Conservation (phyloP, 768 basidiomycete species). For the Boletus sp. region DNA sequence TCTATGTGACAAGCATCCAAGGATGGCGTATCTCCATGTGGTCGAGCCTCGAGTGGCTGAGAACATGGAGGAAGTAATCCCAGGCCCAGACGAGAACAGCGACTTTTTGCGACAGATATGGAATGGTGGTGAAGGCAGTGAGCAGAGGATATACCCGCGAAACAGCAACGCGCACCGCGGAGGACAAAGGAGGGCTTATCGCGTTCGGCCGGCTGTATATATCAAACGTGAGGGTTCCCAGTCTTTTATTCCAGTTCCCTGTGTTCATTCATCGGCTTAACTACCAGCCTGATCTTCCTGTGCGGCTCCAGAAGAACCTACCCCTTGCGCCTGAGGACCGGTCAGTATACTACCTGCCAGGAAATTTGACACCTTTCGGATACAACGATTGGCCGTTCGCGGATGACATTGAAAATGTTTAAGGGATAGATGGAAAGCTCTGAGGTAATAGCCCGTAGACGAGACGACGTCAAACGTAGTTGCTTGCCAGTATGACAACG, state of each 20-base stretch:
- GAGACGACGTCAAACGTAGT: not conserved
- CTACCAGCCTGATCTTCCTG: not conserved
- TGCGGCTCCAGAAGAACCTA: not conserved
- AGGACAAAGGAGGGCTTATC: slow-evolving; percentile 17
- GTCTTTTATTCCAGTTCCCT: not conserved
- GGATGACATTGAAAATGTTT: not conserved
- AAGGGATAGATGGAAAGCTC: not conserved
- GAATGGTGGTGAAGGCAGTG: slow-evolving; percentile 17
- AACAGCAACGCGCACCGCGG: slow-evolving; percentile 36
- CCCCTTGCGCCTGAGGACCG: not conserved
- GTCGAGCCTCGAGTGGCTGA: slow-evolving; percentile 39
- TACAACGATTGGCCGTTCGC: not conserved
- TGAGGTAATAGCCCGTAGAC: not conserved
- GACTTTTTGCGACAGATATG: slow-evolving; percentile 48
- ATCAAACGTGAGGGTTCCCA: not conserved
- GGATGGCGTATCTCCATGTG: slow-evolving; percentile 53
- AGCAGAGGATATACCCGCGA: not conserved
- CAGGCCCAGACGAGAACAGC: slow-evolving; percentile 30
- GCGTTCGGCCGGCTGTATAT: slow-evolving; percentile 27
- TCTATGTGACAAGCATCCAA: slow-evolving; percentile 32
- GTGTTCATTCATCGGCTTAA: not conserved
- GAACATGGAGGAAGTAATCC: not conserved
- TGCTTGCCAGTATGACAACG: too few species aligned
- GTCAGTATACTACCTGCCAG: not conserved
- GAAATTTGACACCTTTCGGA: not conserved